These are phyloP conservation scores for Pyropia yezoensis DNA, from an alignment of 23 red algal species.

Conservation along the genomic window DNA sequence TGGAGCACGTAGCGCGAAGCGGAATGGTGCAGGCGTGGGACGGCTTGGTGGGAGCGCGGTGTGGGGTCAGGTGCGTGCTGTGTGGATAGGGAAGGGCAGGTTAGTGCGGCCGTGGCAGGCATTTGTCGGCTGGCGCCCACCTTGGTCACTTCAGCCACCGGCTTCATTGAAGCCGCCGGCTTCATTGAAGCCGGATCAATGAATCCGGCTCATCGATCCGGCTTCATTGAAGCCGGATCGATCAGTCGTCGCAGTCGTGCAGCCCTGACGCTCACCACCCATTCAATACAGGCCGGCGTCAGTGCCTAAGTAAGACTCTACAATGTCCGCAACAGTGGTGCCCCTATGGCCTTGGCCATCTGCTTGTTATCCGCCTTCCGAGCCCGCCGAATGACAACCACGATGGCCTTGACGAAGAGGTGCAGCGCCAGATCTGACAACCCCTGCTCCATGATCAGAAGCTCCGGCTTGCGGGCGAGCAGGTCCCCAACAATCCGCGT, in stretches of 20 bases:
- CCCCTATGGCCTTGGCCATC: conserved; percentile 65
- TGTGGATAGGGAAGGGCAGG: too few relatives aligned
- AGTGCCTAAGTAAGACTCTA: conserved; percentile 67
- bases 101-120: too few relatives aligned
- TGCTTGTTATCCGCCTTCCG: conserved; percentile 89
- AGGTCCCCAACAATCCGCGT: conserved; percentile 34
- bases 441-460: conserved; percentile 97
- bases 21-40: too few relatives aligned
- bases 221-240: too few relatives aligned
- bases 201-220: too few relatives aligned
- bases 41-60: too few relatives aligned
- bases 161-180: too few relatives aligned
- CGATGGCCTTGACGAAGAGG: conserved; percentile 48
- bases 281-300: conserved; percentile 89
- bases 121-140: conserved; percentile 23
- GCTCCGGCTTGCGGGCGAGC: conserved; percentile 64
- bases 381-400: conserved; percentile 70
- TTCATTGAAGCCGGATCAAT: too few relatives aligned
- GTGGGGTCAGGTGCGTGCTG: too few relatives aligned
- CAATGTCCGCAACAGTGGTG: conserved; percentile 75
- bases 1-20: too few relatives aligned
- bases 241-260: too few relatives aligned
- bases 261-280: too few relatives aligned
- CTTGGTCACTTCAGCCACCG: conserved; percentile 57
- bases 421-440: conserved; percentile 85